Conservation (phyloP, 306 rosid species). For the Fragaria iinumae region DNA sequence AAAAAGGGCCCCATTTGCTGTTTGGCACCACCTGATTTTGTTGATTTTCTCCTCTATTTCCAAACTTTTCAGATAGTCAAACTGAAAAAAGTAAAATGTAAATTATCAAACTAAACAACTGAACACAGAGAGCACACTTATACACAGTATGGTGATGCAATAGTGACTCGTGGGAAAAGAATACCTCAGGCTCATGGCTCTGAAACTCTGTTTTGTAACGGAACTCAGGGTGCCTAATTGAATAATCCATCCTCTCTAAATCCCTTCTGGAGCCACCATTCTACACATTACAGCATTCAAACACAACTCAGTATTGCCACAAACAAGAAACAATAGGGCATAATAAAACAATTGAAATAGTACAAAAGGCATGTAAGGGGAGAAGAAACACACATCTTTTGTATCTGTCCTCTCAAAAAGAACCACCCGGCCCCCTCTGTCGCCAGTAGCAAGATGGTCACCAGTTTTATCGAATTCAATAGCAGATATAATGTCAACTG, state of each 20-base stretch:
- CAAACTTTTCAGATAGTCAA: slow-evolving; percentile 98
- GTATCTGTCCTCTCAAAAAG: slow-evolving; percentile 96
- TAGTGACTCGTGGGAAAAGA: not conserved
- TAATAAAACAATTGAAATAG: slow-evolving; percentile 19
- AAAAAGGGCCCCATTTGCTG: slow-evolving; percentile 88
- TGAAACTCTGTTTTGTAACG: slow-evolving; percentile 99
- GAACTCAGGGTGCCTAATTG: slow-evolving; percentile 95
- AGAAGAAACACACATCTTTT: slow-evolving; percentile 66
- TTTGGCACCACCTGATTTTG: slow-evolving; percentile 99
- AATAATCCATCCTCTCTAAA: slow-evolving; percentile 75
- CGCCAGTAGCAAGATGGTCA: slow-evolving; percentile 98
- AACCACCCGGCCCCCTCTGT: slow-evolving; percentile 99
- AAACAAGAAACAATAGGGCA: slow-evolving; percentile 10
- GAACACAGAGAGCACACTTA: slow-evolving; percentile 14
- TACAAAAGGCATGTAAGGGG: slow-evolving; percentile 13
- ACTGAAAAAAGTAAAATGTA: slow-evolving; percentile 50
- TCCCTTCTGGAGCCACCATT: slow-evolving; percentile 80
- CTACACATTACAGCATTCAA: slow-evolving; percentile 40
- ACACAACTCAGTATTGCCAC: slow-evolving; percentile 12
- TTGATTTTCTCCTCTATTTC: slow-evolving; percentile 99
- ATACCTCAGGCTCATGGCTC: slow-evolving; percentile 99
- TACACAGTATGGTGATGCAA: slow-evolving; percentile 1
- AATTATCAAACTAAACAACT: slow-evolving; percentile 20
- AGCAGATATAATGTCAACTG: slow-evolving; percentile 99
- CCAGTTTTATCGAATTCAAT: slow-evolving; percentile 95